Base-by-base conservation (phyloP, 805 yeast genomes). In the Kluyveromyces starmeri region DNA sequence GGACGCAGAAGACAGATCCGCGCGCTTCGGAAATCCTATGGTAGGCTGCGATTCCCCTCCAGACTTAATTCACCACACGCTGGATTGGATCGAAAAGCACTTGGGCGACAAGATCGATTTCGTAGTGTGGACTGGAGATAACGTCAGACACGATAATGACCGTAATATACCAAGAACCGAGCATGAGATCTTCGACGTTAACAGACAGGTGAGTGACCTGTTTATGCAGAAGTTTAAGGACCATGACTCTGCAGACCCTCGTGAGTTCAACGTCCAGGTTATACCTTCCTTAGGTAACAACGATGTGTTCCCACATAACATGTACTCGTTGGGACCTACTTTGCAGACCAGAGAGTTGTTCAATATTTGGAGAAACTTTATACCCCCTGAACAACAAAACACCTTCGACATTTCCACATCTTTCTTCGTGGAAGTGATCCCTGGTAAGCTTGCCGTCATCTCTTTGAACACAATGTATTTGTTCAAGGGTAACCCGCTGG, bases 101-200 rank as follows among this genome's bases (percentile, higher is more conserved):
- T 54, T 84, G 39, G 71, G 66, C 40, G 92, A 82, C 54, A 75
- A 83, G 44, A 76, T 84, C 32, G 95, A 84, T 54, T 84, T 84
- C 57, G 78, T 84, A 9, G 70, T 84, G 10, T 84, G 95, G 95
- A 83, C 95, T 0, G 95, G 95, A 20, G 95, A 84, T 58, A 84
- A 83, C 47, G 73, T 82, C 29, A 67, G 94, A 37, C 95, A 83
- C 54, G 94, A 83, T 54, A 81, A 78, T 47, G 95, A 83, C 58
- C 64, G 94, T 51, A 52, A 54, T 14, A 59, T 61, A 48, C 95
- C 95, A 2, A 70, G 95, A 62, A 73, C 83, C 1, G 94, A 83
- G 48, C 48, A 51, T 38, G 73, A 76, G 37, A 84, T 84, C 29
- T 73, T 83, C 42, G 78, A 76, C 9, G 68, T 78, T 73, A 83